phyloP scores from a whole-genome alignment of 352 stramenopile species.

The Phytophthora sojae region DNA sequence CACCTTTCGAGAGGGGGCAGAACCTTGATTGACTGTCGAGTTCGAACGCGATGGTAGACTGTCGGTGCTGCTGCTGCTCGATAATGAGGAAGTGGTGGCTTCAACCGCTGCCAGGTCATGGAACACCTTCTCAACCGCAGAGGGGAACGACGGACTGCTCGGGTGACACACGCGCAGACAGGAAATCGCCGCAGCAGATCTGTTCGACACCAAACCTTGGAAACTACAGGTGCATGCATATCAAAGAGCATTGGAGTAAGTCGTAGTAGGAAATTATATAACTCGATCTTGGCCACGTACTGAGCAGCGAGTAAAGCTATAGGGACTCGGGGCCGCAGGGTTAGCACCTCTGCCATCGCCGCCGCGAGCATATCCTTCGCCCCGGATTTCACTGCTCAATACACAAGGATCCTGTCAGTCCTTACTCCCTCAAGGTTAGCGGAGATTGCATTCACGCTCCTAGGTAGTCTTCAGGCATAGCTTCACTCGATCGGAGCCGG shows the following conservation, averaged over 20 bases:
- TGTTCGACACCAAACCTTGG: slow-evolving; percentile 24
- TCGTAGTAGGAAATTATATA: background rate
- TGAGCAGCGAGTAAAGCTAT: slow-evolving; percentile 33
- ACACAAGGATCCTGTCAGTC: background rate
- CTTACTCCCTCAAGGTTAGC: background rate
- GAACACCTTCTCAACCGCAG: slow-evolving; percentile 31
- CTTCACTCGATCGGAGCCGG: background rate
- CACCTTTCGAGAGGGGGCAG: slow-evolving; percentile 4
- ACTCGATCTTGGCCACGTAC: slow-evolving; percentile 8
- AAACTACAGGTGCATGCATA: slow-evolving; percentile 16
- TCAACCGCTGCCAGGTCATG: slow-evolving; percentile 24
- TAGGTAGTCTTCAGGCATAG: slow-evolving; percentile 18
- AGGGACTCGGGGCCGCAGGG: slow-evolving; percentile 28
- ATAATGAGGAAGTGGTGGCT: background rate
- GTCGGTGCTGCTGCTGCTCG: slow-evolving; percentile 9
- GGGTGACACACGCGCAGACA: slow-evolving; percentile 28
- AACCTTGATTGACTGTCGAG: slow-evolving; percentile 3
- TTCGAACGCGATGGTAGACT: slow-evolving; percentile 4
- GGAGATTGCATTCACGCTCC: slow-evolving; percentile 4
- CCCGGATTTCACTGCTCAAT: slow-evolving; percentile 30
- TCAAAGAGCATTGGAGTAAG: background rate
- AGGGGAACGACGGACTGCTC: slow-evolving; percentile 22
- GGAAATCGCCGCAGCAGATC: slow-evolving; percentile 17
- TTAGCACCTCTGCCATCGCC: slow-evolving; percentile 29
- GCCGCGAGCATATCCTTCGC: slow-evolving; percentile 29